Evolutionary conservation across 371 early-diverging fungal genomes (phyloP), one percentile per base, ranked within the genome.

Genomic region (Apophysomyces ossiformis): DNA sequence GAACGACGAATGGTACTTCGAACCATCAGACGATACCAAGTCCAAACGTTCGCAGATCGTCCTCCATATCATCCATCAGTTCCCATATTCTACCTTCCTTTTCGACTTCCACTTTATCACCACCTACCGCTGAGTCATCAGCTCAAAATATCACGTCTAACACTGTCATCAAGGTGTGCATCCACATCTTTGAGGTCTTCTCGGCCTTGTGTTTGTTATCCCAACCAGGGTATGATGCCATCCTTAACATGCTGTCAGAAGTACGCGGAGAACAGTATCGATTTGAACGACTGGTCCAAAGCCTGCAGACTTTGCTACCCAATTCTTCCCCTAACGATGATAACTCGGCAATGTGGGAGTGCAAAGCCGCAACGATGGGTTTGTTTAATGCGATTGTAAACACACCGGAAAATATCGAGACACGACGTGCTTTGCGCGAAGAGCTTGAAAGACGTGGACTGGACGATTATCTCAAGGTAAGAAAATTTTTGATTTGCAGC

Each of bases 231-330:
- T 82, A 90, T 71, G 69, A 75, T 18, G 65, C 70, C 4, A 80
- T 86, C 0, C 50, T 88, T 18, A 67, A 74, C 35, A 75, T 84
- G 1, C 69, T 90, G 7, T 87, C 89, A 0, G 85, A 87, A 41
- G 80, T 88, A 36, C 81, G 79, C 58, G 85, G 85, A 9, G 90
- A 90, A 43, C 82, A 86, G 16, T 89, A 82, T 64, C 76, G 90
- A 41, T 90, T 90, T 72, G 87, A 88, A 47, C 79, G 86, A 13
- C 69, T 88, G 0, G 69, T 89, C 1, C 76, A 84, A 37, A 76
- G 80, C 2, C 54, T 89, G 18, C 64, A 72, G n/a, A 69, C 65
- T 15, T 61, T 70, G 36, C 26, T 58, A 13, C 15, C 63, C 7
- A 56, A 43, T 43, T 4, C 58, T 43, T 21, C 61, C 32, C 32